Evolutionary conservation across 2,329 filamentous ascomycete genomes (phyloP), one percentile per base, ranked within the genome.

Genomic region (Fusarium sp.): DNA sequence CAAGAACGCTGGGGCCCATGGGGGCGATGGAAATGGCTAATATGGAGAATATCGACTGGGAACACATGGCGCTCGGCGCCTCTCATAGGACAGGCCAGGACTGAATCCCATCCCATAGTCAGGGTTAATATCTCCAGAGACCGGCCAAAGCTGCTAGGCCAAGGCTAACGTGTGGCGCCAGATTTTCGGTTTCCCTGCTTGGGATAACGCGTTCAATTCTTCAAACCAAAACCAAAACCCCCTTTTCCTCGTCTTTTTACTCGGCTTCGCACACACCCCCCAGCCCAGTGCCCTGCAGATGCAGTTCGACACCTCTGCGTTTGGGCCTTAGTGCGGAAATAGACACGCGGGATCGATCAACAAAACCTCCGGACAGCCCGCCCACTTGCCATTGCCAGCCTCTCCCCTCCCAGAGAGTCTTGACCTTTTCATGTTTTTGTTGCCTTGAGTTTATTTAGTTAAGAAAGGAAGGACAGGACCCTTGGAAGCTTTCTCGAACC

Each of bases 361-460:
- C 62, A 65, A 65, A 65, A 65, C 60, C 62, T 65, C 53, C 43
- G 60, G 59, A 19, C 45, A 57, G 43, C 59, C 61, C 61, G 61
- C 50, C 39, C 48, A 64, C 54, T 58, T 56, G 52, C 52, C 35
- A 37, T 32, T 35, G 48, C 20, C 52, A 64, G 32, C 32, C 60
- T 64, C 61, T 49, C 61, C 52, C 48, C 61, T 52, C 30, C 17
- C 43, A 39, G 47, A 64, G 59, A 64, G 53, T 52, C 60, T 65
- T 59, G 41, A 52, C 40, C 26, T 59, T 62, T 65, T 49, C 45
- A 50, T 64, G 59, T 46, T 58, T 65, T 64, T 32, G 47, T 64
- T 26, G 60, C 64, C 46, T 30, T 46, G 46, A 33, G 20, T 33
- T 20, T 24, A 24, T 24, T 24, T 20, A 19, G 37, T 62, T 33